Evolutionary conservation across 2,329 filamentous ascomycete species (phyloP).

Genomic region (Cercospora sp.): DNA sequence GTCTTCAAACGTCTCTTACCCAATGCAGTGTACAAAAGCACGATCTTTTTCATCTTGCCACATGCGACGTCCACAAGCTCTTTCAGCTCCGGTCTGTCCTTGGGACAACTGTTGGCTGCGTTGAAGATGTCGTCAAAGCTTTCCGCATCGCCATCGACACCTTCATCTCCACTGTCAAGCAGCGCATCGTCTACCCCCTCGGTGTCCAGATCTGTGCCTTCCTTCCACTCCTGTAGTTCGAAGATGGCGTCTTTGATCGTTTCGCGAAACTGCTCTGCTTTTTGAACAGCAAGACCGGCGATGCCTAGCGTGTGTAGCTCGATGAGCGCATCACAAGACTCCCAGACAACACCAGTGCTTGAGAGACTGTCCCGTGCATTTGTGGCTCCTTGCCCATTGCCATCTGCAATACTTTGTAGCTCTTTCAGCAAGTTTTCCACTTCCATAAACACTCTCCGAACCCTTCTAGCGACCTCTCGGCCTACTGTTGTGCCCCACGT

Average conservation of each 20-base stretch:
- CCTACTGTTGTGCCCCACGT: slow-evolving; percentile 65
- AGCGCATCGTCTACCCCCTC: slow-evolving; percentile 40
- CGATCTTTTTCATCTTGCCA: slow-evolving; percentile 65
- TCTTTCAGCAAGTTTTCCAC: slow-evolving; percentile 60
- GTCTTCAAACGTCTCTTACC: slow-evolving; percentile 66
- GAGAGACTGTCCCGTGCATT: slow-evolving; percentile 52
- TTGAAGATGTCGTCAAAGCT: slow-evolving; percentile 69
- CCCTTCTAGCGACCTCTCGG: slow-evolving; percentile 62
- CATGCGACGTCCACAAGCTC: slow-evolving; percentile 65
- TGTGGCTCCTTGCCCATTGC: slow-evolving; percentile 34
- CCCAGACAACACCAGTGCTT: slow-evolving; percentile 78
- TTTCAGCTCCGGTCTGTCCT: slow-evolving; percentile 65
- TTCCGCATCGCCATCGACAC: slow-evolving; percentile 45
- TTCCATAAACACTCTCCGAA: slow-evolving; percentile 62
- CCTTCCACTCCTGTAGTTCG: slow-evolving; percentile 84
- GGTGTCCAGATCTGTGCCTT: slow-evolving; percentile 56
- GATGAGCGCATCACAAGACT: slow-evolving; percentile 72
- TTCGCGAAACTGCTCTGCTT: slow-evolving; percentile 71
- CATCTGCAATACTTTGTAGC: slow-evolving; percentile 58
- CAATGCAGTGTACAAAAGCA: slow-evolving; percentile 68
- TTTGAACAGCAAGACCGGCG: slow-evolving; percentile 67
- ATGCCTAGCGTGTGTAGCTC: slow-evolving; percentile 67
- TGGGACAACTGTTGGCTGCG: slow-evolving; percentile 61
- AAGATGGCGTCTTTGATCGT: slow-evolving; percentile 78
- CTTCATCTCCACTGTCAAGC: slow-evolving; percentile 42